A percentile compares a stretch with the other conserved stretches of the same genome.
Conservation (phyloP, 1,284 basidiomycete genomes). For the Moniliophthora roreri region DNA sequence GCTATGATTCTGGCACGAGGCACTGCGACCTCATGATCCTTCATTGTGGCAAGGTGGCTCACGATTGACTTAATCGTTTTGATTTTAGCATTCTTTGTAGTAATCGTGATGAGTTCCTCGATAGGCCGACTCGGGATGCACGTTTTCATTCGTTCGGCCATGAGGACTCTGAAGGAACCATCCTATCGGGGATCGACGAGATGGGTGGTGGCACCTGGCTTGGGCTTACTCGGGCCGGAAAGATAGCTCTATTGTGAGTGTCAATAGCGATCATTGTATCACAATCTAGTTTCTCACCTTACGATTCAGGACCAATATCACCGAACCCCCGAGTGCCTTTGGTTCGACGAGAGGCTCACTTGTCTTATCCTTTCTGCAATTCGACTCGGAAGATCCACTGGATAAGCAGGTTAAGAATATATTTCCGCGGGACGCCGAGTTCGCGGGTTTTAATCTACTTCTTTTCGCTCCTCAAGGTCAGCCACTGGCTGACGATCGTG, state of each 20-base stretch:
- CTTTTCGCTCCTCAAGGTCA: constrained; percentile 42
- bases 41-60: constrained; percentile 5
- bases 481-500: not conserved
- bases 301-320: constrained; percentile 72
- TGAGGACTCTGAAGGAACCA: constrained; percentile 27
- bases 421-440: constrained; percentile 45
- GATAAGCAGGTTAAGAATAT: constrained; percentile 46
- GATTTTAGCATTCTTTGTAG: constrained; percentile 62
- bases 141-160: constrained; percentile 58
- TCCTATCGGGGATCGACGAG: constrained; percentile 74
- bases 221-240: constrained; percentile 62
- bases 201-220: constrained; percentile 79
- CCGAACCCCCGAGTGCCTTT: constrained; percentile 51
- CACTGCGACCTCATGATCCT: not conserved
- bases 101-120: constrained; percentile 75
- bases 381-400: constrained; percentile 42
- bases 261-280: constrained; percentile 4
- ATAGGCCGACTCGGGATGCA: constrained; percentile 63
- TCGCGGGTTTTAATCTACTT: constrained; percentile 78
- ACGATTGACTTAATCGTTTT: constrained; percentile 4
- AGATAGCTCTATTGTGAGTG: constrained; percentile 69
- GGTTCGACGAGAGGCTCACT: constrained; percentile 65
- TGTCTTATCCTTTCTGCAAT: constrained; percentile 63
- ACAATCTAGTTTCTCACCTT: constrained; percentile 7
- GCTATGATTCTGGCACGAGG: constrained; percentile 8